These are phyloP conservation scores for Pelargonium fulgidum DNA, from an alignment of 441 rosid genomes.

Conservation along the genomic window DNA sequence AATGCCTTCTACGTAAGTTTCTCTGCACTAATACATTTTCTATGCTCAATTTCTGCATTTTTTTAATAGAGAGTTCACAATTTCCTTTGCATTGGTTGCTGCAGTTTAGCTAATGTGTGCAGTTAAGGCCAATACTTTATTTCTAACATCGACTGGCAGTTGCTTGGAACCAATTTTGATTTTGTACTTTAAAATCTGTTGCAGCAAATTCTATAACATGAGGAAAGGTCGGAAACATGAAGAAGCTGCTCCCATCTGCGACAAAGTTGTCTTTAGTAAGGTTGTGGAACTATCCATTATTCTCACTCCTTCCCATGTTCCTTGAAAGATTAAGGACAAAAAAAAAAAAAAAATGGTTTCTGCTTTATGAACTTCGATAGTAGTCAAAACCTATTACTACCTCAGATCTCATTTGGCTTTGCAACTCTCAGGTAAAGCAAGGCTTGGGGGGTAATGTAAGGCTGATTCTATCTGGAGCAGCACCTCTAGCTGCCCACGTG, in stretches of 20 bases:
- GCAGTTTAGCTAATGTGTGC: neutral
- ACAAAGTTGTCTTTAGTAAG: slow-evolving; percentile 83
- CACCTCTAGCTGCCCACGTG: slow-evolving; percentile 77
- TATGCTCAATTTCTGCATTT: neutral
- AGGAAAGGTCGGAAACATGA: slow-evolving; percentile 49
- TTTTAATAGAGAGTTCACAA: neutral
- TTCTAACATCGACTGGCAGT: neutral
- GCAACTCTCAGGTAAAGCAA: slow-evolving; percentile 59
- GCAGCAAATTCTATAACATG: slow-evolving; percentile 66
- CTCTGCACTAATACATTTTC: slow-evolving; percentile 40
- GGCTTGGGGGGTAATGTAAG: slow-evolving; percentile 84
- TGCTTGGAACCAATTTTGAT: slow-evolving; percentile 10
- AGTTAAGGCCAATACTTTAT: neutral
- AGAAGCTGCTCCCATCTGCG: slow-evolving; percentile 77
- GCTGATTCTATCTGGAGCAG: slow-evolving; percentile 82
- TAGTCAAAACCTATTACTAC: slow-evolving; percentile 5
- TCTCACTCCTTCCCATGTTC: neutral
- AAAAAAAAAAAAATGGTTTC: neutral
- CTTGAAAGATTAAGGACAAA: neutral
- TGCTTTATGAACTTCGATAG: neutral
- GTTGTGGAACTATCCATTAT: slow-evolving; percentile 26
- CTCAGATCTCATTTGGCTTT: neutral
- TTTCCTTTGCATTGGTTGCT: neutral
- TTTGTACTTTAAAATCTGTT: slow-evolving; percentile 14
- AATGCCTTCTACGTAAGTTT: neutral